Percentiles rank a stretch among this genome's conserved stretches.
Evolutionary conservation across 2,329 filamentous ascomycete genomes (phyloP).

Genomic region (Aspergillus luchuensis): DNA sequence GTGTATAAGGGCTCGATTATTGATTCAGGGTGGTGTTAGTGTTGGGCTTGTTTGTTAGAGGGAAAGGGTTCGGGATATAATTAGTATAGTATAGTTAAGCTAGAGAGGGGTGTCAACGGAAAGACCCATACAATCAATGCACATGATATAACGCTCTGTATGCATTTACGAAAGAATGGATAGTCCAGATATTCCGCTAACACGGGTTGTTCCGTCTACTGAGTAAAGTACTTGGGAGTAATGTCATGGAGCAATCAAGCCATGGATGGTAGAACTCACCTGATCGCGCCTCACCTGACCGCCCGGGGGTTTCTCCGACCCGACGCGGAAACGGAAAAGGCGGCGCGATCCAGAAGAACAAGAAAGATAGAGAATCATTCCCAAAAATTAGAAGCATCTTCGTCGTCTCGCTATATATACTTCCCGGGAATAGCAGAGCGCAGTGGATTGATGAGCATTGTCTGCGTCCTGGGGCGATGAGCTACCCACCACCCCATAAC

Average conservation of each 20-base stretch:
- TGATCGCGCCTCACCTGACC: constrained; percentile 27
- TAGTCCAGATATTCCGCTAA: too few relatives aligned
- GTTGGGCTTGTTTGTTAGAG: neutral
- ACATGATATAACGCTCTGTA: neutral
- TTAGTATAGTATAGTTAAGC: too few relatives aligned
- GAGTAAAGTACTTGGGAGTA: too few relatives aligned
- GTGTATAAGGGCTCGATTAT: neutral
- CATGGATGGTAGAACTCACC: neutral
- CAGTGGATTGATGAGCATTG: constrained; percentile 24
- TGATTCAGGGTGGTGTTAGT: neutral
- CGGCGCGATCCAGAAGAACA: constrained; percentile 16
- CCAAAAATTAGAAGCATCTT: constrained; percentile 2
- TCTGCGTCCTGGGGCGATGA: constrained; percentile 41
- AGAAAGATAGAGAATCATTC: constrained; percentile 8
- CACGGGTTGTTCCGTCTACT: too few relatives aligned
- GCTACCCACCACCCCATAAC: constrained; percentile 44
- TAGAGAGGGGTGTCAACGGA: too few relatives aligned
- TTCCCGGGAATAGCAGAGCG: constrained; percentile 18
- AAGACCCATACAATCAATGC: neutral
- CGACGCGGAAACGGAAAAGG: constrained; percentile 28
- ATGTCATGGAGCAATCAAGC: neutral
- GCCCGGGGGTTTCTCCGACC: constrained; percentile 34
- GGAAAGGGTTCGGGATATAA: neutral
- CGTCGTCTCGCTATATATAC: constrained; percentile 4
- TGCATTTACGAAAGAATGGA: neutral